phyloP scores from a whole-genome alignment of 1,284 basidiomycete genomes.

The Tylopilus sp. region DNA sequence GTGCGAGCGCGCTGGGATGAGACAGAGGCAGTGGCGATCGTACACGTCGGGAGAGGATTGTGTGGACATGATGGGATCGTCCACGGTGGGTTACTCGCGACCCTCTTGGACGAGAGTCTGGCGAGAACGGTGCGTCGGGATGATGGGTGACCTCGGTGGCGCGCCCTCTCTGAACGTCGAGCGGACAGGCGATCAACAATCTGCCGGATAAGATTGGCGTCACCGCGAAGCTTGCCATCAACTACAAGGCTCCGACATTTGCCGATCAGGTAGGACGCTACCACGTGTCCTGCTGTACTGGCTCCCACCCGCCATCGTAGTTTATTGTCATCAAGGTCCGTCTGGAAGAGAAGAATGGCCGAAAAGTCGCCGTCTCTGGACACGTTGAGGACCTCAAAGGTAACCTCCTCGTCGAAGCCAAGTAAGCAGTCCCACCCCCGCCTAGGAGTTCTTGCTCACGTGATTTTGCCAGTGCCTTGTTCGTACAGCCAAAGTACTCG shows the following conservation, averaged over 20 bases:
- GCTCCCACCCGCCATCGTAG: constrained; percentile 34
- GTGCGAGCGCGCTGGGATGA: constrained; percentile 76
- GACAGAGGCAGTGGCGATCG: constrained; percentile 61
- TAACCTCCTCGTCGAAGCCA: constrained; percentile 75
- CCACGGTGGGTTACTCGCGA: constrained; percentile 91
- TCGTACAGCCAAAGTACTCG: constrained; percentile 83
- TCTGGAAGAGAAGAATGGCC: constrained; percentile 63
- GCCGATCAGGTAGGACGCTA: constrained; percentile 68
- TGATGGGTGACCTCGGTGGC: constrained; percentile 12
- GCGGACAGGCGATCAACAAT: constrained; percentile 66
- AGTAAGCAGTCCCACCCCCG: constrained; percentile 41
- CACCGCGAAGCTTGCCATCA: constrained; percentile 76
- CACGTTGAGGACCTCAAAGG: constrained; percentile 76
- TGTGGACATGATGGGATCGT: constrained; percentile 94
- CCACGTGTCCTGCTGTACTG: neutral
- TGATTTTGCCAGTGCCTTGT: constrained; percentile 51
- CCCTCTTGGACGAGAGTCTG: constrained; percentile 83
- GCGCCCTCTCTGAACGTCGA: neutral
- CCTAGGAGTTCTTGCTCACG: neutral
- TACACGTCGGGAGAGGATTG: constrained; percentile 82
- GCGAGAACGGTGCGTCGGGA: constrained; percentile 62
- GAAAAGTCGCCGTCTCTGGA: constrained; percentile 74
- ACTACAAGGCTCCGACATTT: constrained; percentile 76
- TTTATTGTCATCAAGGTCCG: constrained; percentile 70
- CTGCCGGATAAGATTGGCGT: constrained; percentile 91